Base-by-base conservation (phyloP, 2,329 filamentous ascomycete species). In the Sphaerulina populicola region DNA sequence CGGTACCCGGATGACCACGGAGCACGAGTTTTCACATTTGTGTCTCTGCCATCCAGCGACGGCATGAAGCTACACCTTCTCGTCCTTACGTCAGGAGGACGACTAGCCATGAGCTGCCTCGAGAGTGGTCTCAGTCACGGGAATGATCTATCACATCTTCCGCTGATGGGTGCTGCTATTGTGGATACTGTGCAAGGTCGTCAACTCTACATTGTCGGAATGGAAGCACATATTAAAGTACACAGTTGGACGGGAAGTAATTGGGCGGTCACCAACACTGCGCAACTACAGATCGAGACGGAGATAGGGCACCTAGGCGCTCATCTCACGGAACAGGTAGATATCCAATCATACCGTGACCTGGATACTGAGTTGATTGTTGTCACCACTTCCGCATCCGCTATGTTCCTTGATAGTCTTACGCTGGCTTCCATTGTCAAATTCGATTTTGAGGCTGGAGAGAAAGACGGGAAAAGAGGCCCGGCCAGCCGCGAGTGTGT, bases 21-120 rank as follows among this genome's bases (percentile, higher is more conserved):
- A 44, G 78, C 81, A 0, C 74, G 79, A 37, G 75, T 81, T 0
- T 81, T 87, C 61, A 80, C 82, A 52, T 88, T 89, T 58, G 74
- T 74, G 0, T 68, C 72, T 2, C 59, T 69, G 18, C 60, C 63
- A 1, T 52, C 45, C 8, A 52, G 57, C 5, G 66, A 69, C 10
- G 62, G 61, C 1, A 62, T 64, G 6, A 63, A 63, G 29, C 52
- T 64, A 1, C 65, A 74, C 9, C 66, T 88, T 1, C 64, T 87
- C 7, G 63, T 88, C 6, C 74, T 88, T 5, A 79, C 79, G 33
- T 75, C 78, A 12, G 81, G 84, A 47, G 86, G 85, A 0, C 72
- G 74, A 2, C 70, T 88, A 62, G 75, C 74, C 0, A 81, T 85
- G 60, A 66, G 84, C 9, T 72, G 74, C 44, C 68, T 77, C 12